Base-by-base conservation (phyloP, 2,329 filamentous ascomycete genomes). In the Ilyonectria sp. region DNA sequence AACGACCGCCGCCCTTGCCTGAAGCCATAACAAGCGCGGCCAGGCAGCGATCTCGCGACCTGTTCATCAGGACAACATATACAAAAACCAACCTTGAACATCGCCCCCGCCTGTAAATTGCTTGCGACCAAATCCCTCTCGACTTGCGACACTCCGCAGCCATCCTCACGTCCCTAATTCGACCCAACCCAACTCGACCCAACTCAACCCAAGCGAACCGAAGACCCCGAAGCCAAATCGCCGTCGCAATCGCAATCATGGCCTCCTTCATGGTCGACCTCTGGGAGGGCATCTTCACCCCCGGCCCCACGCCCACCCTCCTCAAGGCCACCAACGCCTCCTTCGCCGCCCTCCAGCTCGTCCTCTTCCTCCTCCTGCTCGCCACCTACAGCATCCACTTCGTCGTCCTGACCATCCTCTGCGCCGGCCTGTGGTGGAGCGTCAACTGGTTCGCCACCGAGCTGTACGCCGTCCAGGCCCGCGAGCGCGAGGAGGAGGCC, bases 391-490 rank as follows among this genome's bases (percentile, higher is more conserved):
- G 93, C 83, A 88, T 97, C 71, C 96, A 98, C 86, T 97, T 98
- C 77, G 80, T 94, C 70, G 86, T 95, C 65, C 88, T 99, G 6
- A 97, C 94, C 13, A 76, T 91, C 65, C 85, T 99, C 10, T 94
- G 90, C 70, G 95, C 84, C 35, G 93, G 93, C 5, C 86, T 98
- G 40, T 99, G 96, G 96, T 94, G 89, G 85, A 90, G 93, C 64
- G 95, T 98, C 83, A 98, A 98, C 87, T 99, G 96, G 96, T 98
- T 99, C 78, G 94, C 94, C 62, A 83, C 83, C 52, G 95, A 90
- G 83, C 79, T 90, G 55, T 82, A 82, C 68, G 78, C 79, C 56
- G 83, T 83, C 43, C 79, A 82, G 75, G 74, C 67, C n/a, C 74
- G 72, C 43, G 86, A 88, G 76, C 68, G 70, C 50, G 67, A 84